These are phyloP conservation scores for Pseudogymnoascus sp. DNA, from an alignment of 2,329 filamentous ascomycete species.

Conservation along the genomic window DNA sequence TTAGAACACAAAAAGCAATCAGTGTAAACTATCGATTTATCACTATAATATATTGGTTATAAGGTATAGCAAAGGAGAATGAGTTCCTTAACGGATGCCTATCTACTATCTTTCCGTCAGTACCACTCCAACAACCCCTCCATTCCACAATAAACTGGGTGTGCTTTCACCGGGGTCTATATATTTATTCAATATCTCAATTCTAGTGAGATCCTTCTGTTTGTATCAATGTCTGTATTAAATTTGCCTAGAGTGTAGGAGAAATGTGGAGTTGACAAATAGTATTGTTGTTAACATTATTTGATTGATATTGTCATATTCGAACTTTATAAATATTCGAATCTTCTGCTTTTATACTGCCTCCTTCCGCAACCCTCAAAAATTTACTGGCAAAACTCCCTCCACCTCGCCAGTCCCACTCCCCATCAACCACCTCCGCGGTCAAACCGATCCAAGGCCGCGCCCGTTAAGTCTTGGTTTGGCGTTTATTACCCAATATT, in stretches of 20 bases:
- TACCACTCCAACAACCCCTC: conserved; percentile 12
- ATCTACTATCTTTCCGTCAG: not conserved
- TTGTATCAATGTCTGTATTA: not conserved
- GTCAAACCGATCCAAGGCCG: too few species aligned
- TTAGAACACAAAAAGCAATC: not conserved
- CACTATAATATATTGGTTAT: not conserved
- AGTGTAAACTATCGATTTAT: not conserved
- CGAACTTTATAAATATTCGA: too few species aligned
- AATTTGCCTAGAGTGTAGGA: not conserved
- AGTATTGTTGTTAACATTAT: too few species aligned
- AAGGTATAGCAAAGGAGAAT: not conserved
- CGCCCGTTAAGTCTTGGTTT: too few species aligned
- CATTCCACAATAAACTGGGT: conserved; percentile 32
- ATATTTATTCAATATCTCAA: conserved; percentile 12
- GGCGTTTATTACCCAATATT: too few species aligned
- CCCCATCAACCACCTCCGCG: not conserved
- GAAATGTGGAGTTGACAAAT: not conserved
- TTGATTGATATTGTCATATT: too few species aligned
- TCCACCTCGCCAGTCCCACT: not conserved
- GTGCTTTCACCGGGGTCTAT: conserved; percentile 8
- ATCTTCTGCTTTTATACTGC: too few species aligned
- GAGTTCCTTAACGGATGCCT: not conserved
- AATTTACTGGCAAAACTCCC: not conserved
- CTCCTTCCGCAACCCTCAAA: too few species aligned
- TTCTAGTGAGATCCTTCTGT: not conserved